Conservation (phyloP, 1,284 basidiomycete genomes). For the Salmacisia buchloeana region DNA sequence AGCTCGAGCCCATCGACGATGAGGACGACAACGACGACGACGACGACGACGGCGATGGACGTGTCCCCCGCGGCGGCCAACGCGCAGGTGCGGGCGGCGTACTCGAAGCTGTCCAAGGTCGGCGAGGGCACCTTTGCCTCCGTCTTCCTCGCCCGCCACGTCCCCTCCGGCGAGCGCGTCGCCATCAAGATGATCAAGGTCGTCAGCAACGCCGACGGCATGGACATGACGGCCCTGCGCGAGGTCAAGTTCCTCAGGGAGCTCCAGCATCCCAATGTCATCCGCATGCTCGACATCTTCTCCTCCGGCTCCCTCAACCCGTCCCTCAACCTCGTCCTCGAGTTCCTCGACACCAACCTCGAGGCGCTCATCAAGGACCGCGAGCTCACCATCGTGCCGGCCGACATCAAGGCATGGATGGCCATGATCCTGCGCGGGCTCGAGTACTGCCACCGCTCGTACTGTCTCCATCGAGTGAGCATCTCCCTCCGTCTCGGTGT, state of each 20-base stretch:
- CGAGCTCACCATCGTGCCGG: slow-evolving; percentile 80
- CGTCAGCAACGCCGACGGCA: slow-evolving; percentile 74
- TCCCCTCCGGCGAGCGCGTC: slow-evolving; percentile 67
- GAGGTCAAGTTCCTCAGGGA: slow-evolving; percentile 97
- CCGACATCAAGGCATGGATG: slow-evolving; percentile 99
- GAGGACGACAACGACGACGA: too few species aligned
- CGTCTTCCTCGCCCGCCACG: slow-evolving; percentile 63
- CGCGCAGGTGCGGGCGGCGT: slow-evolving; percentile 12
- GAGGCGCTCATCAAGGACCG: slow-evolving; percentile 95
- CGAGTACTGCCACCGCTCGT: slow-evolving; percentile 94
- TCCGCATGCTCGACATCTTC: slow-evolving; percentile 92
- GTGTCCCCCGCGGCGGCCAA: neutral
- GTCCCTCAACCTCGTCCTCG: slow-evolving; percentile 93
- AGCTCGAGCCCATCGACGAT: too few species aligned
- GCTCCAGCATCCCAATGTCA: slow-evolving; percentile 87
- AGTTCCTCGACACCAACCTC: slow-evolving; percentile 94
- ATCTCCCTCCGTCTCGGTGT: neutral
- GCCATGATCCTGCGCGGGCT: slow-evolving; percentile 93
- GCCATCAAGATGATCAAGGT: slow-evolving; percentile 80
- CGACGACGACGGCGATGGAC: too few species aligned
- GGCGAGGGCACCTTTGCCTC: slow-evolving; percentile 97
- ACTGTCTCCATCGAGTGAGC: slow-evolving; percentile 80
- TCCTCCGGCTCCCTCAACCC: slow-evolving; percentile 69
- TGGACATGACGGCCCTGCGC: slow-evolving; percentile 96
- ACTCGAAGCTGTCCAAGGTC: slow-evolving; percentile 22